Conservation (phyloP, 1,284 basidiomycete genomes). For the Sporisorium exsertum region DNA sequence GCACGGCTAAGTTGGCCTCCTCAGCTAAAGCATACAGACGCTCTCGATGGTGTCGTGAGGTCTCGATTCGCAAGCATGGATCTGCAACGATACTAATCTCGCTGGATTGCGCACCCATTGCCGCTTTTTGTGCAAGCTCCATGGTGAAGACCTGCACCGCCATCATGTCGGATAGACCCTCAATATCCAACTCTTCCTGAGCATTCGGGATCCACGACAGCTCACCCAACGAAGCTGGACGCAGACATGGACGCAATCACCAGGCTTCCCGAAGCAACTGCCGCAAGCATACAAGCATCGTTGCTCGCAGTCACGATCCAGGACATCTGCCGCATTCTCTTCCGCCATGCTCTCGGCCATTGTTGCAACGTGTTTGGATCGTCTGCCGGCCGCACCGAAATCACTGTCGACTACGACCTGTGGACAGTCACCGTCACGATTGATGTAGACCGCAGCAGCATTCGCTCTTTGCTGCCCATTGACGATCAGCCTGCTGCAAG, state of each 20-base stretch:
- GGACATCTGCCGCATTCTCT: constrained; percentile 25
- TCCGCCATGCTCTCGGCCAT: constrained; percentile 9
- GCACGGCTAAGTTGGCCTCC: background rate
- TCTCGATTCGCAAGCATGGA: background rate
- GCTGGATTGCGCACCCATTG: background rate
- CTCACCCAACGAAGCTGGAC: background rate
- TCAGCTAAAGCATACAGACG: background rate
- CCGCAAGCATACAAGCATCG: constrained; percentile 26
- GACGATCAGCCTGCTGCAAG: background rate
- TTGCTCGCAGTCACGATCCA: constrained; percentile 22
- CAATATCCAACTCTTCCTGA: background rate
- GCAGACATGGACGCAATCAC: constrained; percentile 16
- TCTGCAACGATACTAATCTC: background rate
- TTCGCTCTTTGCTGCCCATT: constrained; percentile 1
- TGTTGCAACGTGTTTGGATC: constrained; percentile 5
- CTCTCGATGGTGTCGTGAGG: background rate
- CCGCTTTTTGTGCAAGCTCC: background rate
- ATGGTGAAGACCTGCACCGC: background rate
- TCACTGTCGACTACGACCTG: constrained; percentile 25
- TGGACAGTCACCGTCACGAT: constrained; percentile 23
- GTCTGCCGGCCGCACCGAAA: background rate
- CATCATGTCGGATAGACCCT: background rate
- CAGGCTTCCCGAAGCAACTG: constrained; percentile 13
- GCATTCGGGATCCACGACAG: background rate
- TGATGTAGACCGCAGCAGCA: constrained; percentile 11